Evolutionary conservation across 1,284 basidiomycete species (phyloP).

Genomic region (Trametes versicolor): DNA sequence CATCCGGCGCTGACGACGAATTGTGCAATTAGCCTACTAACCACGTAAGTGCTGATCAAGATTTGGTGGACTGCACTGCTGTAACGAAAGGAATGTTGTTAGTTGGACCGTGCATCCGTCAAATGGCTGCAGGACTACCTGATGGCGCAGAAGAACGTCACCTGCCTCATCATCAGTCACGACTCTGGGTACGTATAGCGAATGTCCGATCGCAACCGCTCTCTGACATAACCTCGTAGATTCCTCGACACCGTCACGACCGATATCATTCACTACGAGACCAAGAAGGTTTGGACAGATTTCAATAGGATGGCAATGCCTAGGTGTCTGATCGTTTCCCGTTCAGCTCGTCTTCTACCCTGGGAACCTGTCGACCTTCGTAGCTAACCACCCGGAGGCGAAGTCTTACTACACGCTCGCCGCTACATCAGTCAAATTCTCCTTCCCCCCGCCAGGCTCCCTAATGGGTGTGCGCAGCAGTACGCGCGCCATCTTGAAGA

Average conservation of each 20-base stretch:
- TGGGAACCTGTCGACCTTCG: slow-evolving; percentile 94
- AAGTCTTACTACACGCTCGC: slow-evolving; percentile 98
- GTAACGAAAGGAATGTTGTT: slow-evolving; percentile 26
- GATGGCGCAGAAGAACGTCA: slow-evolving; percentile 82
- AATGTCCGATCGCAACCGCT: slow-evolving; percentile 3
- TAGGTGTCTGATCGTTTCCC: slow-evolving; percentile 8
- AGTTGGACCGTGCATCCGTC: slow-evolving; percentile 92
- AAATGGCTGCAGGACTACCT: slow-evolving; percentile 95
- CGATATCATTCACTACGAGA: slow-evolving; percentile 98
- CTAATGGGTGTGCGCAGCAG: slow-evolving; percentile 98
- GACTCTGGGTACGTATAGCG: slow-evolving; percentile 84
- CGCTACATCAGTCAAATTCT: slow-evolving; percentile 94
- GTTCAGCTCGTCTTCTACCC: slow-evolving; percentile 92
- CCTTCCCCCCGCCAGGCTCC: slow-evolving; percentile 96
- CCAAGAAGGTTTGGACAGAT: slow-evolving; percentile 77
- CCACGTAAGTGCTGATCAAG: slow-evolving; percentile 68
- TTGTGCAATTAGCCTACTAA: slow-evolving; percentile 81
- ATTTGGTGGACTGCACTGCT: slow-evolving; percentile 23
- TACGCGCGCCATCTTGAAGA: slow-evolving; percentile 96
- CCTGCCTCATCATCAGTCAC: slow-evolving; percentile 96
- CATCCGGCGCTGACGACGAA: slow-evolving; percentile 25
- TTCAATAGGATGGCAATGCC: slow-evolving; percentile 14
- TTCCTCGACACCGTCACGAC: slow-evolving; percentile 98
- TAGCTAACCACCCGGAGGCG: slow-evolving; percentile 92
- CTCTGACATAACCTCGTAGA: slow-evolving; percentile 41